A percentile compares a stretch with the other conserved stretches of the same genome.
Evolutionary conservation across 306 rosid species (phyloP).

Genomic region (Pterocarpus macrocarpus): DNA sequence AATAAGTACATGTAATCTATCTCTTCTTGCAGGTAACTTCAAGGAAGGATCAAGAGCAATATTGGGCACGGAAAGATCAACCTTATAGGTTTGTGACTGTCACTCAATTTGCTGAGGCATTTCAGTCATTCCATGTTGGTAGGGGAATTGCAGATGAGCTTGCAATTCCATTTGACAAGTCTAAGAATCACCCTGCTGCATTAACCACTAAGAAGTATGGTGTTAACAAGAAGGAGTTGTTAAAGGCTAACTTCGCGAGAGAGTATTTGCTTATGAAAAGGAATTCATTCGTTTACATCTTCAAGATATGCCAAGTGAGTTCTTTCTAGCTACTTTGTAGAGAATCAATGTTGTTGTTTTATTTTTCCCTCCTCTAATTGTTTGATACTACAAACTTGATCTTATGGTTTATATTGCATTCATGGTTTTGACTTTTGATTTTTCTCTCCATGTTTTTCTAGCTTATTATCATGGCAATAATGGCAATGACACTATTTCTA

Average conservation of each 20-base stretch:
- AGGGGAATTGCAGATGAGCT: conserved; percentile 12
- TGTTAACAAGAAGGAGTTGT: conserved; percentile 41
- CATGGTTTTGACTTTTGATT: not conserved
- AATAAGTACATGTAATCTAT: not conserved
- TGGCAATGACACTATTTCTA: conserved; percentile 63
- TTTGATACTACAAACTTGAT: not conserved
- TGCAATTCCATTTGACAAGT: conserved; percentile 51
- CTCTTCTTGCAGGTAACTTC: not conserved
- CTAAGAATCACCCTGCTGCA: conserved; percentile 55
- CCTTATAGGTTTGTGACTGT: conserved; percentile 40
- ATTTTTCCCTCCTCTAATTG: not conserved
- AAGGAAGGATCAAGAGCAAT: conserved; percentile 27
- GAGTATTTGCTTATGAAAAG: conserved; percentile 60
- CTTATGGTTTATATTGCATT: not conserved
- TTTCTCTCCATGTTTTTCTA: not conserved
- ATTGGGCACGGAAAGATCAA: not conserved
- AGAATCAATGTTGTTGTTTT: too few species aligned
- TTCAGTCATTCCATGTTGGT: conserved; percentile 24
- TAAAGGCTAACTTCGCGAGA: conserved; percentile 53
- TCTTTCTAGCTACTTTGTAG: not conserved
- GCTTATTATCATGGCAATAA: conserved; percentile 52
- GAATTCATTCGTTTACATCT: conserved; percentile 52
- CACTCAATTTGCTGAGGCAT: conserved; percentile 43
- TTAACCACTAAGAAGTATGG: conserved; percentile 49
- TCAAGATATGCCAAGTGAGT: conserved; percentile 46